Evolutionary conservation across 2,329 filamentous ascomycete species (phyloP).

Genomic region (Mycosphaerella arachidis): DNA sequence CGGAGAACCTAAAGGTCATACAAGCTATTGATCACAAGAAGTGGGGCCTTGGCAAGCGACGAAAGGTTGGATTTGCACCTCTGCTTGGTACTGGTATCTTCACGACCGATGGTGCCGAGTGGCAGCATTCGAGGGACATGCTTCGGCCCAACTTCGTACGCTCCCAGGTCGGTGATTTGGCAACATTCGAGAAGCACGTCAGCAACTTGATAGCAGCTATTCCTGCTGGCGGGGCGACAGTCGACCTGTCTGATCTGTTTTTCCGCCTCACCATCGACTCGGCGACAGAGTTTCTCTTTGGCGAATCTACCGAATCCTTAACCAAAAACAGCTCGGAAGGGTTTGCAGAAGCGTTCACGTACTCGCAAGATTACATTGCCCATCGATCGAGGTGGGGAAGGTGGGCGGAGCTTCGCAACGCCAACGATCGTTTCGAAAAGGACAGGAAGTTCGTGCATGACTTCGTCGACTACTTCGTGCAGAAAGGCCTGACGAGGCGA

Average conservation of each 20-base stretch:
- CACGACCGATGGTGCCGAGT: constrained; percentile 42
- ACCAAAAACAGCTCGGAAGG: constrained; percentile 22
- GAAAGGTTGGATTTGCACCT: constrained; percentile 36
- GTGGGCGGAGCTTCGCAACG: constrained; percentile 20
- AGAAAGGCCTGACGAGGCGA: constrained; percentile 38
- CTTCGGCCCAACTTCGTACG: constrained; percentile 53
- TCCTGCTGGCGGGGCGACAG: constrained; percentile 45
- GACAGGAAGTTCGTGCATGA: constrained; percentile 40
- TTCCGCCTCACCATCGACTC: constrained; percentile 64
- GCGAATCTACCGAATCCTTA: constrained; percentile 40
- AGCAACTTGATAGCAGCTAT: constrained; percentile 55
- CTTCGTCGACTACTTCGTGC: constrained; percentile 49
- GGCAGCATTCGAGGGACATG: constrained; percentile 39
- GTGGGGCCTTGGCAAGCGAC: constrained; percentile 37
- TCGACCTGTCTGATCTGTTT: constrained; percentile 60
- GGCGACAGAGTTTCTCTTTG: constrained; percentile 65
- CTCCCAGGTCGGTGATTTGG: constrained; percentile 50
- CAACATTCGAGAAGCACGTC: constrained; percentile 59
- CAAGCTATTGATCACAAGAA: constrained; percentile 46
- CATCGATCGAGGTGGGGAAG: constrained; percentile 23
- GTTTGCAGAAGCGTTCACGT: constrained; percentile 34
- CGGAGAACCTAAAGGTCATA: constrained; percentile 46
- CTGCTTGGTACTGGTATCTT: constrained; percentile 44
- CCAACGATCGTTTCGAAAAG: constrained; percentile 36
- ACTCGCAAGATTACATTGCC: constrained; percentile 29